phyloP scores from a whole-genome alignment of 148 eudicot genomes.

The Hydrangea macrophylla region DNA sequence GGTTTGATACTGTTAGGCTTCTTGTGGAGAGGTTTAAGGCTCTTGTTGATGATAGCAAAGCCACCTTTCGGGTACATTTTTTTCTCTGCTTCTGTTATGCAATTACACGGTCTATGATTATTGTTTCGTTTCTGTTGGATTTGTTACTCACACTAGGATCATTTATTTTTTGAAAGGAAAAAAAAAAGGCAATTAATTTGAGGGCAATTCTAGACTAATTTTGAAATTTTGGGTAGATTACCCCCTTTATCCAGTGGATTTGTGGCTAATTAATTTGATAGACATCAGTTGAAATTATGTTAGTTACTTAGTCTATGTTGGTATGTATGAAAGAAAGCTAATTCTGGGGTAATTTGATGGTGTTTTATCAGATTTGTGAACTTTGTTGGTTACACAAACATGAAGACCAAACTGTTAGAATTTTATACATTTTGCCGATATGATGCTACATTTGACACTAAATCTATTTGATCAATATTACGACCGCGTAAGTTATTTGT shows the following conservation, averaged over 20 bases:
- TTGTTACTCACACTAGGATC: neutral
- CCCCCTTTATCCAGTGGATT: neutral
- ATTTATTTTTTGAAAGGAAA: neutral
- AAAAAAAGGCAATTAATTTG: neutral
- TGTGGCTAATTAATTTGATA: neutral
- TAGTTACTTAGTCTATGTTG: neutral
- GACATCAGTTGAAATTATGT: neutral
- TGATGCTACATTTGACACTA: neutral
- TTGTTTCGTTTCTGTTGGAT: neutral
- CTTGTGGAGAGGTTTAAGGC: slow-evolving; percentile 64
- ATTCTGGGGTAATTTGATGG: neutral
- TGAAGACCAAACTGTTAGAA: neutral
- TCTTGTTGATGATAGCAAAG: slow-evolving; percentile 63
- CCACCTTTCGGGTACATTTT: slow-evolving; percentile 51
- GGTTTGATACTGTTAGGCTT: slow-evolving; percentile 47
- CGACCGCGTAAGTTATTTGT: neutral
- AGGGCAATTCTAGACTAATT: neutral
- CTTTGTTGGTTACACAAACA: neutral
- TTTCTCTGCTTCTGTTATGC: neutral
- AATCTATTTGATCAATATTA: neutral
- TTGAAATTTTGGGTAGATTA: neutral
- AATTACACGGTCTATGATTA: neutral
- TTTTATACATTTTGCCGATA: neutral
- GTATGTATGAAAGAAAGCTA: neutral
- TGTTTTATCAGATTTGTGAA: neutral